Evolutionary conservation across 257 asterid species (phyloP).

Genomic region (Verbena officinalis): DNA sequence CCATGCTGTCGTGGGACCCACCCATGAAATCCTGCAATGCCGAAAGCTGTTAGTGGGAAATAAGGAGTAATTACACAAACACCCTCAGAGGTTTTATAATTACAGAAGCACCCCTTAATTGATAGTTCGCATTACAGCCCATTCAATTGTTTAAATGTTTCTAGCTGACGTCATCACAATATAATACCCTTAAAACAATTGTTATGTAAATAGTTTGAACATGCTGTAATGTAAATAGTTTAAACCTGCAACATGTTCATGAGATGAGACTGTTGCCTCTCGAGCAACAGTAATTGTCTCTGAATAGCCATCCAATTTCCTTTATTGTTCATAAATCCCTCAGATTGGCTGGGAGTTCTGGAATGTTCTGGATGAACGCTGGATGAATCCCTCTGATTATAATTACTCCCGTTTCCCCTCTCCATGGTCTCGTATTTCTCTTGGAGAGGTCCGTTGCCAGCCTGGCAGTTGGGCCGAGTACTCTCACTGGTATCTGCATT

Average conservation of each 20-base stretch:
- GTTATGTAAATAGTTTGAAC: too few relatives aligned
- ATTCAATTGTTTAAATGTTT: too few relatives aligned
- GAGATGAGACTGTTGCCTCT: conserved; percentile 91
- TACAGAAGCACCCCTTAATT: too few relatives aligned
- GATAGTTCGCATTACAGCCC: too few relatives aligned
- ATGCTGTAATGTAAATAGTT: conserved; percentile 25
- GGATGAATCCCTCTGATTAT: conserved; percentile 62
- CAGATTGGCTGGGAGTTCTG: conserved; percentile 62
- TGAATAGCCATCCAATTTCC: conserved; percentile 93
- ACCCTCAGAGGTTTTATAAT: too few relatives aligned
- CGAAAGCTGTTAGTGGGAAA: conserved; percentile 30
- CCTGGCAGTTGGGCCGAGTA: conserved; percentile 44
- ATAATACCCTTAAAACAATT: too few relatives aligned
- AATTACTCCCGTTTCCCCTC: conserved; percentile 48
- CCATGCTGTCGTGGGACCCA: conserved; percentile 95
- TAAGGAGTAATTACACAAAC: conserved; percentile 25
- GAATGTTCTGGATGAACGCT: conserved; percentile 48
- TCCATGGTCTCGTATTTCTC: conserved; percentile 39
- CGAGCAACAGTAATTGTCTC: conserved; percentile 81
- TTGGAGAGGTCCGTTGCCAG: conserved; percentile 41
- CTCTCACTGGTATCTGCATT: conserved; percentile 48
- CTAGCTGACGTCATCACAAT: too few relatives aligned
- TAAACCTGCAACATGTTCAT: conserved; percentile 93
- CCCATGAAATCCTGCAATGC: conserved; percentile 90
- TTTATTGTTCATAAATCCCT: conserved; percentile 64